phyloP scores from a whole-genome alignment of 306 rosid genomes.

The Ormosia emarginata region DNA sequence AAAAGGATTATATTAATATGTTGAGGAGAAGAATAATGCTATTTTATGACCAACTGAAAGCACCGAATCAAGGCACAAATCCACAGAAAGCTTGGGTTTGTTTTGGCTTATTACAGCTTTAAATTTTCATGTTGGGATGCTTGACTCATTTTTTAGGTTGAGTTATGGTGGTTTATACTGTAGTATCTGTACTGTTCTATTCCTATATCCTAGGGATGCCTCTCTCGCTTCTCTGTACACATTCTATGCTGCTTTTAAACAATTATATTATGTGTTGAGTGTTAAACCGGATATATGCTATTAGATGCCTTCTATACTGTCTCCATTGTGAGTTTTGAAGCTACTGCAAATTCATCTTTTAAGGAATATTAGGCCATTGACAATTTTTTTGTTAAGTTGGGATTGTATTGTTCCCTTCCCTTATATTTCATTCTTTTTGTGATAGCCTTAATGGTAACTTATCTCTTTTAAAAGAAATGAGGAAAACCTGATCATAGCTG shows the following conservation, averaged over 20 bases:
- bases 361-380: background rate
- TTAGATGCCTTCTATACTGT: background rate
- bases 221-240: background rate
- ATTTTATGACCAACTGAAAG: background rate
- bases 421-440: background rate
- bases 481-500: background rate
- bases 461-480: background rate
- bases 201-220: background rate
- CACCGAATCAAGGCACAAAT: background rate
- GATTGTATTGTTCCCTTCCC: background rate
- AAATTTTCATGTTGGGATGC: background rate
- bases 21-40: background rate
- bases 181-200: background rate
- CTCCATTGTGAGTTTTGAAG: conserved; percentile 10
- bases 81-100: background rate
- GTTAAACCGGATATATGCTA: background rate
- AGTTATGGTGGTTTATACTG: background rate
- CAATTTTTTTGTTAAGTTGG: background rate
- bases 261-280: background rate
- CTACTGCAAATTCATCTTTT: background rate
- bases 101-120: background rate
- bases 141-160: background rate
- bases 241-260: background rate
- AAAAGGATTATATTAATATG: background rate
- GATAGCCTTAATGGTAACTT: background rate